Evolutionary conservation across 768 basidiomycete species (phyloP).

Genomic region (Naganishia vaughanmartiniae): DNA sequence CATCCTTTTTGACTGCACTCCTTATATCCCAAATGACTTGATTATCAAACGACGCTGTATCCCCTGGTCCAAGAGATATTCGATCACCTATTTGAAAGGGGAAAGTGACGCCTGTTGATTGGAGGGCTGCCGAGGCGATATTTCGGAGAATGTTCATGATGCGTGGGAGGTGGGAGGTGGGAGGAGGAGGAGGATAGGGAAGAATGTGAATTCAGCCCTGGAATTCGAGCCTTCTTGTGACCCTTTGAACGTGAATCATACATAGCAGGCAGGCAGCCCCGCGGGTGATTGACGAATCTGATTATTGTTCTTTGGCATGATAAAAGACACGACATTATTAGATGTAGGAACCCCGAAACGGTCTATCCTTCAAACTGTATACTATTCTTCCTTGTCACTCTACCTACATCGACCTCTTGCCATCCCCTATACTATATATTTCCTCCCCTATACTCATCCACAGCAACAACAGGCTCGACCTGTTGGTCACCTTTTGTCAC

Average conservation of each 20-base stretch:
- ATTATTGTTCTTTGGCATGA: background rate
- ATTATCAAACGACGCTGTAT: conserved; percentile 59
- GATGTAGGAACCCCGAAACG: too few relatives aligned
- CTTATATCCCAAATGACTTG: conserved; percentile 77
- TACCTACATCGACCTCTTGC: too few relatives aligned
- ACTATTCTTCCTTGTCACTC: too few relatives aligned
- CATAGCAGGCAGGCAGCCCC: background rate
- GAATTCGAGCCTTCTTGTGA: background rate
- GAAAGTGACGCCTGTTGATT: conserved; percentile 84
- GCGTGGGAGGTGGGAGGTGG: conserved; percentile 50
- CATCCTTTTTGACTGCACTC: conserved; percentile 87
- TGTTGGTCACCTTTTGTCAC: background rate
- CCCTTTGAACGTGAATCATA: background rate
- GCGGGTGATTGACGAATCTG: conserved; percentile 2
- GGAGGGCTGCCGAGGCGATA: conserved; percentile 64
- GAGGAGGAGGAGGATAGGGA: background rate
- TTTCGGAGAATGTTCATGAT: conserved; percentile 69
- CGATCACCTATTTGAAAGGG: conserved; percentile 81
- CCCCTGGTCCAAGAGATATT: conserved; percentile 49
- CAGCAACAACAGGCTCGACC: too few relatives aligned
- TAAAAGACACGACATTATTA: background rate
- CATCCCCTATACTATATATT: too few relatives aligned
- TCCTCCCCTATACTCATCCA: too few relatives aligned
- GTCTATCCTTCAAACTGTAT: too few relatives aligned
- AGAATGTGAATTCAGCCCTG: background rate